Evolutionary conservation across 805 yeast species (phyloP), one percentile per base, ranked within the genome.

Genomic region (Wickerhamiella azymoides): DNA sequence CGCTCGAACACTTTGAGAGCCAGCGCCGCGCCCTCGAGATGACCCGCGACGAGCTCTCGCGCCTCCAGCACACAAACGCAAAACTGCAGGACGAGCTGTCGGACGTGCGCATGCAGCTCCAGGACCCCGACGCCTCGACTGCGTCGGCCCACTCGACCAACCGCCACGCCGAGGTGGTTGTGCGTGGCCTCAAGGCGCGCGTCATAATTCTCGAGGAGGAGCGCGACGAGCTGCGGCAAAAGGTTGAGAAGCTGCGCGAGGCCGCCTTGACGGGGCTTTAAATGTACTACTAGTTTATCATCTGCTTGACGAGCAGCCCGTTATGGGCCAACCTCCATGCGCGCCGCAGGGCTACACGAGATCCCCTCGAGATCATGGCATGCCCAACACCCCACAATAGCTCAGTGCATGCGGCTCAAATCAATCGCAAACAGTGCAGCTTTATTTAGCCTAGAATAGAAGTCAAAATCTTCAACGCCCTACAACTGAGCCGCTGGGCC

Each of bases 181-280:
- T 85, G 38, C 77, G 82, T 54, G 94, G 85, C 54, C 65, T 85
- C 54, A 83, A 84, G 56, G 94, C 94, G 3, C 94, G 84, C 59
- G 67, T 85, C 52, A 80, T 73, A 55, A 81, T 85, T 47, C 72
- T 80, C 52, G 78, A 77, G 55, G 89, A 84, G 62, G 96, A 85
- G 62, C 72, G 93, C 52, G 92, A 85, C 57, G 81, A 79, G 54
- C 66, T 83, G 60, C 57, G 65, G 19, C 52, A 55, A 13, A 51
- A 49, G 36, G 49, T 57, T 17, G 43, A 51, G 43, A 54, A 52
- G 36, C 52, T 62, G 21, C 60, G 61, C 49, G 63, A 61, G 55
- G 59, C 57, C 33, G 61, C 61, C 3, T 46, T 56, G 26, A 45
- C 47, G 36, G 25, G n/a, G 21, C 6, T 41, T 33, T 32, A 18